A percentile compares a stretch with the other conserved stretches of the same genome.
Conservation (phyloP, 73 alveolate genomes). For the Effrenium voratum region DNA sequence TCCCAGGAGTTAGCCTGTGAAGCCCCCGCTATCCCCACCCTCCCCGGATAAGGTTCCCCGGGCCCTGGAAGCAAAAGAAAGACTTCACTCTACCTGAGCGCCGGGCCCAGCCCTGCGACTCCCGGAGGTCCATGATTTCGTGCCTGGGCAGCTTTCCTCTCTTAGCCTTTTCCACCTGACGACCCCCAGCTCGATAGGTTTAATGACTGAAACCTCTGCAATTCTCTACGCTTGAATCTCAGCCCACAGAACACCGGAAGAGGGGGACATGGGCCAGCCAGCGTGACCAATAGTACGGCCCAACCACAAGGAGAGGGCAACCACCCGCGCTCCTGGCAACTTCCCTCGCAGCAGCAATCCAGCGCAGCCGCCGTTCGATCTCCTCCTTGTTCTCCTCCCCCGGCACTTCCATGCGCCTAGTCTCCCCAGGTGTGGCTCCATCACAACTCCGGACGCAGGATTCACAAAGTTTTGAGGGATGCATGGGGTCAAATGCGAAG, state of each 20-base stretch:
- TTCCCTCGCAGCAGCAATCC: slow-evolving; percentile 68
- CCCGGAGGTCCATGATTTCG: slow-evolving; percentile 33
- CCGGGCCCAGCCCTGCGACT: slow-evolving; percentile 30
- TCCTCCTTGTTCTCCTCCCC: background rate
- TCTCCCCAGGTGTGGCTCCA: background rate
- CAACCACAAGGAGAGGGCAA: background rate
- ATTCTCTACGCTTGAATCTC: background rate
- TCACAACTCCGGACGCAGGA: too few species aligned
- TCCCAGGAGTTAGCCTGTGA: too few species aligned
- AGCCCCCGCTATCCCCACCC: too few species aligned
- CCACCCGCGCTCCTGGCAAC: slow-evolving; percentile 53
- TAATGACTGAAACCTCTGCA: background rate
- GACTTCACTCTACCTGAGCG: background rate
- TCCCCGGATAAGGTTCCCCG: too few species aligned
- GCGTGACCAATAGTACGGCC: background rate
- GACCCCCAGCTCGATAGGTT: background rate
- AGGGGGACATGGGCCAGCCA: background rate
- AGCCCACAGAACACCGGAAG: background rate
- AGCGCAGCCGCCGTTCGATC: slow-evolving; percentile 55
- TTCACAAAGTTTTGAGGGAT: too few species aligned
- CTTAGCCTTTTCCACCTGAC: background rate
- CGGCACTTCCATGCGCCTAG: slow-evolving; percentile 62
- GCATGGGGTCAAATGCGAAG: too few species aligned
- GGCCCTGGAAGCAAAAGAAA: too few species aligned
- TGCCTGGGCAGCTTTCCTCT: background rate